Conservation (phyloP, 768 basidiomycete species). For the Mycena epipterygia region DNA sequence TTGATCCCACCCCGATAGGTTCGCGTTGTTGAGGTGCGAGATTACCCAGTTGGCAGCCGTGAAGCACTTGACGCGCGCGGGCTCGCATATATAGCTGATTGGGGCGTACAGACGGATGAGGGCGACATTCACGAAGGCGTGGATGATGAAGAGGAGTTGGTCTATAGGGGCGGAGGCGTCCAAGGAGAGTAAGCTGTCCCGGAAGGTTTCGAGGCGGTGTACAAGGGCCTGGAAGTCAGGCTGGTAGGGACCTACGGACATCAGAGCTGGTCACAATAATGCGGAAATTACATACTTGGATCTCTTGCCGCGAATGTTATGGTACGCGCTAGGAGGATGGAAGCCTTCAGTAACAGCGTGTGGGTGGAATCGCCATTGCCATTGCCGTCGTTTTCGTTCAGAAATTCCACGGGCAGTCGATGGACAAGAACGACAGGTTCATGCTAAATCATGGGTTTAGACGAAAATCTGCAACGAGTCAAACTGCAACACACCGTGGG, state of each 20-base stretch:
- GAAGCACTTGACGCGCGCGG: conserved; percentile 4
- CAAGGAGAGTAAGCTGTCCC: background rate
- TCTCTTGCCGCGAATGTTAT: background rate
- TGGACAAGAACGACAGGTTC: background rate
- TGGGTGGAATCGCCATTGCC: too few species aligned
- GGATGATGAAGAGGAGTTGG: background rate
- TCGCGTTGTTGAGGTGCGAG: background rate
- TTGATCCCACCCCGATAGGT: background rate
- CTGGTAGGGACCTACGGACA: background rate
- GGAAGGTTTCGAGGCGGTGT: conserved; percentile 2
- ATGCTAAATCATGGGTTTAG: background rate
- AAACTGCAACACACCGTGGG: background rate
- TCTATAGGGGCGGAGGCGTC: background rate
- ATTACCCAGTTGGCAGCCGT: conserved; percentile 1
- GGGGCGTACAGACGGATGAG: conserved; percentile 21
- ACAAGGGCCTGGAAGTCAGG: conserved; percentile 1
- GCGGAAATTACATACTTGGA: background rate
- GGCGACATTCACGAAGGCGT: conserved; percentile 13
- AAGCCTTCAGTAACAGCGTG: conserved; percentile 12
- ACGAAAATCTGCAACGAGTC: background rate
- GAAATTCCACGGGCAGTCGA: background rate
- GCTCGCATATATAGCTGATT: background rate
- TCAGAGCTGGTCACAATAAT: background rate
- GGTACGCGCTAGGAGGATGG: conserved; percentile 19
- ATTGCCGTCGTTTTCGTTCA: background rate